Base-by-base conservation (phyloP, 805 yeast genomes). In the Candida sphagnicola region DNA sequence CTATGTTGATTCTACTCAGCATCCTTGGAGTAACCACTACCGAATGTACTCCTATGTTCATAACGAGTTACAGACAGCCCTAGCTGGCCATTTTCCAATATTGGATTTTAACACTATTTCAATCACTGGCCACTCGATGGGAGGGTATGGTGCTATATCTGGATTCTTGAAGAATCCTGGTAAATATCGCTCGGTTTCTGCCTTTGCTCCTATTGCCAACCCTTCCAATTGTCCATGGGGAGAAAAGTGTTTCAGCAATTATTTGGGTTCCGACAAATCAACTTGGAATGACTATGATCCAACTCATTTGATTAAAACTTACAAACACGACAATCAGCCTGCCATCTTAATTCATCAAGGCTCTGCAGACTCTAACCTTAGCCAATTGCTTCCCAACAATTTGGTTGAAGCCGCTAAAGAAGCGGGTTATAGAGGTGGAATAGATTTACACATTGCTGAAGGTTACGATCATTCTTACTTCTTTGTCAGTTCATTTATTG, bases 51-150 rank as follows among this genome's bases (percentile, higher is more conserved):
- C 83, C 3, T 91, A 91, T 54, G 77, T 91, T 18, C 81, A 80
- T 49, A 60, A 74, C 28, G 99, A 91, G 57, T 70, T 91, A 43
- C 82, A 82, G 28, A 62, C 63, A 17, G 62, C 61, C 19, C 65
- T 87, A 48, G 59, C 73, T 11, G 55, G 55, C 19, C 59, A 63
- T 13, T 73, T 59, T 39, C 43, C 65, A 2, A 59, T 62, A 29
- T 65, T 91, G 43, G 88, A 91, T 60, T 80, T 82, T 45, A 57
- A 64, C 28, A 81, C 75, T 29, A 73, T 80, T 37, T 76, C 91
- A 15, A 78, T 91, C 47, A 80, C 93, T n/a, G 99, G 99, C 31
- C 98, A 93, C 61, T 93, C 99, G 1, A 93, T 93, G 98, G 99
- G 99, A 36, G 99, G 99, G 1, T 87, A 77, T 57, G 99, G 98